A percentile compares a stretch with the other conserved stretches of the same genome.
Evolutionary conservation across 192 early-diverging fungal genomes (phyloP).

Genomic region (Chytriomyces hyalinus): DNA sequence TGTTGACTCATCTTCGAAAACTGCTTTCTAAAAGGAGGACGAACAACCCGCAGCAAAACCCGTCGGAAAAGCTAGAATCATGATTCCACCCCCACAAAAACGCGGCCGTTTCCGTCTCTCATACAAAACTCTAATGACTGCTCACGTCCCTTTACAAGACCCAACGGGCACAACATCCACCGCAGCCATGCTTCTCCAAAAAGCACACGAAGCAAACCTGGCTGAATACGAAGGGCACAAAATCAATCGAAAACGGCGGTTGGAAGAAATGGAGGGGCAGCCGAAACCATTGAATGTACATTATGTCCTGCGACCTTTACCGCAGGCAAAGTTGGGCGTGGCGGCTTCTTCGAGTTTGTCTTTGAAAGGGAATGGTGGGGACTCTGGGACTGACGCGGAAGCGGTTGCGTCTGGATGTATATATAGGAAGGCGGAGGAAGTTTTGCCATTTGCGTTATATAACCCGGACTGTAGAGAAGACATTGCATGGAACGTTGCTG

Average conservation of each 20-base stretch:
- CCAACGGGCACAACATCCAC: conserved; percentile 6
- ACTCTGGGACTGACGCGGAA: neutral
- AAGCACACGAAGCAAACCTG: neutral
- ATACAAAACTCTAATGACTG: conserved; percentile 17
- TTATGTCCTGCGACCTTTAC: conserved; percentile 13
- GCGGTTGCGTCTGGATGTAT: neutral
- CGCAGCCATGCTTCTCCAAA: neutral
- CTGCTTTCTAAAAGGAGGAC: neutral
- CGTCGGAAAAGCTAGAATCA: neutral
- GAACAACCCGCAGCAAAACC: neutral
- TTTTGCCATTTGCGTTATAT: conserved; percentile 25
- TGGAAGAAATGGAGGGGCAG: neutral
- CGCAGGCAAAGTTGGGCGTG: neutral
- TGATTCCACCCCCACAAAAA: neutral
- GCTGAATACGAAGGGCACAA: neutral
- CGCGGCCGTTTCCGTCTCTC: neutral
- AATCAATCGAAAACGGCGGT: neutral
- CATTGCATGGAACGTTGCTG: conserved; percentile 22
- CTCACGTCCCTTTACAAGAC: conserved; percentile 21
- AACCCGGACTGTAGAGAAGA: conserved; percentile 32
- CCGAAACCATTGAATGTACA: conserved; percentile 5
- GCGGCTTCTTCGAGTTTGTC: neutral
- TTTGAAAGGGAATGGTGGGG: neutral
- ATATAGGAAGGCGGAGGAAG: conserved; percentile 1
- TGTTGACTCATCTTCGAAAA: neutral